Base-by-base conservation (phyloP, 306 rosid species). In the Oxytropis ochrocephala region DNA sequence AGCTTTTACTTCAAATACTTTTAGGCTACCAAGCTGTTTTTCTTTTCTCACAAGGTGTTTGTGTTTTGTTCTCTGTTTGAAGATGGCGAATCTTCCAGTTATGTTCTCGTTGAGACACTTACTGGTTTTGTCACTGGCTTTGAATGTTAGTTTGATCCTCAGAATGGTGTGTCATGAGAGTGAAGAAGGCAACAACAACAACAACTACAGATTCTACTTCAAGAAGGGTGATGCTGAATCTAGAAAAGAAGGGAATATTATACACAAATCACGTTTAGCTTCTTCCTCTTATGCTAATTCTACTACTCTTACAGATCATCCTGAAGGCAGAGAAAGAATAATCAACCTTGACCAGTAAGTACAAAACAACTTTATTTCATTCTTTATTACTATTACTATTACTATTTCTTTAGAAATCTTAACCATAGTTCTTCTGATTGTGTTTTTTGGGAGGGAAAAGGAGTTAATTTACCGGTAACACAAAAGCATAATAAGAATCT, bases 301-400 rank as follows among this genome's bases (percentile, higher is more conserved):
- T 51, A 46, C 81, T 43, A n/a, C n/a, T n/a, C 48, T n/a, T 48
- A 5, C 74, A 27, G 76, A 60, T 68, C 80, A 17, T 49, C 64
- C 63, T 5, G 85, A 78, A 27, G 76, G 18, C 11, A 69, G 49
- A 39, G 86, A 85, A 2, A 88, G 58, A 60, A 27, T 86, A 0
- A 69, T 93, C 77, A 85, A 90, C 67, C 85, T 93, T 1, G 91
- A 86, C 36, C 96, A 90, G 97, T 93, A 74, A 88, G 97, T 89
- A 10, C 78, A 55, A 69, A 1, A 2, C 8, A 14, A 6, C 2
- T 21, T 29, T 43, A 55, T 39, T 59, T 38, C 16, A 29, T 58
- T 49, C 11, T 60, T 50, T n/a, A n/a, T n/a, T n/a, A n/a, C n/a
- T n/a, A n/a, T n/a, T n/a, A n/a, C n/a, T n/a, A n/a, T n/a, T n/a